A percentile compares a stretch with the other conserved stretches of the same genome.
Conservation (phyloP, 768 basidiomycete species). For the Austroboletus eburneus region DNA sequence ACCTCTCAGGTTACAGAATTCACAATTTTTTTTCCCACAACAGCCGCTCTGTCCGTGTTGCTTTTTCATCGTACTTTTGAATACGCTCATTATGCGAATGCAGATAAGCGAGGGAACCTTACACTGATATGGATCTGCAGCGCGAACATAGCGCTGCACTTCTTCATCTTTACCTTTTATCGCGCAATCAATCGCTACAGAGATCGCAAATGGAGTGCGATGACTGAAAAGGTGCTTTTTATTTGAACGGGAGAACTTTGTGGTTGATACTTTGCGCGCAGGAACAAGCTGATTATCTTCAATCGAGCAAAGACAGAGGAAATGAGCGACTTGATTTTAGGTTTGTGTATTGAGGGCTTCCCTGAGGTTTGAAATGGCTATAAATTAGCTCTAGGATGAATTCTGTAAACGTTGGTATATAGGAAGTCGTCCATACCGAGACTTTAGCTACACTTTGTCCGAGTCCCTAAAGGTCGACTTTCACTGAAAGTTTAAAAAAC, state of each 20-base stretch:
- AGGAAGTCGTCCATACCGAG: no score
- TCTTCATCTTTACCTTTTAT: constrained; percentile 42
- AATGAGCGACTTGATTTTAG: constrained; percentile 58
- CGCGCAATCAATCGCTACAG: constrained; percentile 44
- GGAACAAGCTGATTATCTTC: constrained; percentile 54
- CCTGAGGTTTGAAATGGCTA: background rate
- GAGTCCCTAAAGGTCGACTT: no score
- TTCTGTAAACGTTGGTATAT: no score
- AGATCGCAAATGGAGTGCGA: constrained; percentile 48
- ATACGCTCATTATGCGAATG: no score
- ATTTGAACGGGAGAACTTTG: background rate
- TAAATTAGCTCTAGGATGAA: no score
- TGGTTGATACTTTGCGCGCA: constrained; percentile 14
- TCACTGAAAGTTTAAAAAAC: no score
- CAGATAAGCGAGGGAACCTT: constrained; percentile 59
- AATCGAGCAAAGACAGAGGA: constrained; percentile 56
- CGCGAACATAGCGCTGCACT: constrained; percentile 47
- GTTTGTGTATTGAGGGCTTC: constrained; percentile 43
- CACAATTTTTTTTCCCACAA: background rate
- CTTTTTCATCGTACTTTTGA: no score
- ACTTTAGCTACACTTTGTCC: no score
- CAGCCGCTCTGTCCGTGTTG: constrained; percentile 2
- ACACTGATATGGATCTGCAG: constrained; percentile 49
- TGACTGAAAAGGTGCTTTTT: constrained; percentile 43
- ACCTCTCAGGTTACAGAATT: background rate